Base-by-base conservation (phyloP, 495 filamentous ascomycete species). In the Chaetomium fimeti region DNA sequence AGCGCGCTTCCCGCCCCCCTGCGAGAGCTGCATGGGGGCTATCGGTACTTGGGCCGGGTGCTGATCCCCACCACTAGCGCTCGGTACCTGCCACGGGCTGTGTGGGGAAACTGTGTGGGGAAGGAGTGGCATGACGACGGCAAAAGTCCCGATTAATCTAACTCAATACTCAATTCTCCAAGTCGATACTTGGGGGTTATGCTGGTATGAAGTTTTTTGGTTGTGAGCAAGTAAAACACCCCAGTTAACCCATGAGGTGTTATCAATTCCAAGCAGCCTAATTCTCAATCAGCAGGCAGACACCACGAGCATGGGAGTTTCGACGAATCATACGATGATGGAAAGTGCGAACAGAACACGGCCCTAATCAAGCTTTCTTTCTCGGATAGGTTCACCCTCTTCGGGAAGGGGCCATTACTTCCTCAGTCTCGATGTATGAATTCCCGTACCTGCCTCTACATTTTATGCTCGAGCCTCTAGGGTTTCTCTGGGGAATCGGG, bases 221-320 rank as follows among this genome's bases (percentile, higher is more conserved):
- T 43, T 2, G 48, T n/a, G 51, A 53, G 27, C 27, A 32, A 32
- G 51, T 32, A 29, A 29, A 53, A 27, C 6, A 3, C 27, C 27
- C 51, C 13, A n/a, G 51, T 32, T 27, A 32, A 13, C 1, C 13
- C 3, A 28, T 20, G 13, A 27, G 20, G 9, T 24, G 7, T 24
- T 59, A 6, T 28, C 38, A 59, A 59, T 28, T 22, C 8, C 56
- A 47, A 59, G 56, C 58, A 49, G 58, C 45, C 58, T 61, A 61
- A 61, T 48, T 49, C 25, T 38, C 11, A 32, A 28, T 8, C 20
- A 56, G 29, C 29, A 29, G 6, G 49, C 11, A 29, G 8, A 5
- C 27, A 40, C 24, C 18, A 15, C 11, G 5, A 56, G 5, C 27
- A 8, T 18, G 51, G 51, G 32, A 5, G 12, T 36, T 11, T 36